Evolutionary conservation across 1,284 basidiomycete genomes (phyloP).

Genomic region (Fomitiporia mediterranea): DNA sequence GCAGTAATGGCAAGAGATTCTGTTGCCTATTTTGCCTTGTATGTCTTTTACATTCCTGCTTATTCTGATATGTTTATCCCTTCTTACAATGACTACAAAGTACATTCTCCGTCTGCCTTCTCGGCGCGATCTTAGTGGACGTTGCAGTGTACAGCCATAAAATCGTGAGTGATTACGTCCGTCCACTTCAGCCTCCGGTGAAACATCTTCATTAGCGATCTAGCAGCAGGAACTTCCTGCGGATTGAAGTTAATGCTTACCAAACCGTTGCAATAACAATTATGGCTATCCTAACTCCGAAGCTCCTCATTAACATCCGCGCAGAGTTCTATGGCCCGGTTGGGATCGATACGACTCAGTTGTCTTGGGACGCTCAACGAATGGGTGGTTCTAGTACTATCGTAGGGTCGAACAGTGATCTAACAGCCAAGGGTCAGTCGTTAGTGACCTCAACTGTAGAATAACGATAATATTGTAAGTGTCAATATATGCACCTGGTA

Average conservation of each 20-base stretch:
- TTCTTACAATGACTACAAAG: background rate
- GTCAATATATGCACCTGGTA: background rate
- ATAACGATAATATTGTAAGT: background rate
- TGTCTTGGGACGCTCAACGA: background rate
- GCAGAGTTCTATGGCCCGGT: background rate
- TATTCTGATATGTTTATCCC: background rate
- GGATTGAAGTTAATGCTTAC: background rate
- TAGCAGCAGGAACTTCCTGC: background rate
- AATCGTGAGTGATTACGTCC: background rate
- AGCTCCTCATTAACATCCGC: constrained; percentile 8
- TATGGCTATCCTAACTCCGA: constrained; percentile 10
- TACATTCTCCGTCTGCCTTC: background rate
- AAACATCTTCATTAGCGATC: background rate
- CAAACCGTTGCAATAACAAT: background rate
- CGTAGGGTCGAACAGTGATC: background rate
- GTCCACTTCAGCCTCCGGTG: background rate
- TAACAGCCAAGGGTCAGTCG: background rate
- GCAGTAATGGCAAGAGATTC: constrained; percentile 2
- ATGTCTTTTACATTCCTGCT: background rate
- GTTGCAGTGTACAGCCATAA: background rate
- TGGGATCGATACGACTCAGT: background rate
- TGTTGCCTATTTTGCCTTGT: background rate
- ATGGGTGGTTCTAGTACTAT: background rate
- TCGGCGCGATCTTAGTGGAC: background rate
- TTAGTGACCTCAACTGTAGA: background rate